These are phyloP conservation scores for Dictyostelium purpureum DNA, from an alignment of 78 protist species.

Conservation along the genomic window DNA sequence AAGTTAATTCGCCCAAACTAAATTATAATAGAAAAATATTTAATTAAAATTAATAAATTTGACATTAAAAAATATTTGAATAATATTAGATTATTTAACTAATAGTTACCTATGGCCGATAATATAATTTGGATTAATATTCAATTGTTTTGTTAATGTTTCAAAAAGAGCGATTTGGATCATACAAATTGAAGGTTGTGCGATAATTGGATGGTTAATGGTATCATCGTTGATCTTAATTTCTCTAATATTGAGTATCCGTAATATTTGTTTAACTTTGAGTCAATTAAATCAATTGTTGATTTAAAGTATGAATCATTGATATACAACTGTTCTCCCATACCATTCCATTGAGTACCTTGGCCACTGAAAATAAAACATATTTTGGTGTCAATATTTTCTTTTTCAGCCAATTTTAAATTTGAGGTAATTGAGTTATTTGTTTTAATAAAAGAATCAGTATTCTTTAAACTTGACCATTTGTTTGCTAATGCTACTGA, in stretches of 20 bases:
- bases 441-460: not conserved
- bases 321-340: not conserved
- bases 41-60: not conserved
- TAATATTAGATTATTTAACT: too few relatives aligned
- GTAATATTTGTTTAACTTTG: not conserved
- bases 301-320: not conserved
- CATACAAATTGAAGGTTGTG: constrained; percentile 10
- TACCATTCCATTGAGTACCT: not conserved
- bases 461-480: too few relatives aligned
- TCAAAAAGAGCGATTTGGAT: not conserved
- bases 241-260: not conserved
- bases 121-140: not conserved
- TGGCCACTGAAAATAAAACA: not conserved
- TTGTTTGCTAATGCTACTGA: not conserved
- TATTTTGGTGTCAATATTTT: not conserved
- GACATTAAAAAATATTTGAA: not conserved
- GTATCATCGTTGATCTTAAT: not conserved
- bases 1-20: constrained; percentile 61
- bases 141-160: not conserved
- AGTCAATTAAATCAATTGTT: not conserved
- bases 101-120: constrained; percentile 35
- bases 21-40: not conserved
- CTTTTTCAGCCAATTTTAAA: not conserved
- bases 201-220: constrained; percentile 5
- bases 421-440: too few relatives aligned